Evolutionary conservation across 2,329 filamentous ascomycete genomes (phyloP).

Genomic region (Cladosporium sp.): DNA sequence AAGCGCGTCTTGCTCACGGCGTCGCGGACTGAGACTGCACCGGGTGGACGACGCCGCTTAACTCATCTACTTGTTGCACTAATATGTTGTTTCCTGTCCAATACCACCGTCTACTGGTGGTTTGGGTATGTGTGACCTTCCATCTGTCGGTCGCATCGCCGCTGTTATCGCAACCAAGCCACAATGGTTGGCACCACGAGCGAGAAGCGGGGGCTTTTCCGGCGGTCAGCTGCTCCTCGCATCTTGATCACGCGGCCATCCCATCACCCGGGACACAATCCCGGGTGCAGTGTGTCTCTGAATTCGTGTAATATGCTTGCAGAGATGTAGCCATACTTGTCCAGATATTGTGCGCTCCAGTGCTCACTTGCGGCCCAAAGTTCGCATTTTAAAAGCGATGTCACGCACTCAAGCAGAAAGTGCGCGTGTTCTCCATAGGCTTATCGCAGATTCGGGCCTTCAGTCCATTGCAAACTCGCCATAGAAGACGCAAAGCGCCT

Average conservation of each 20-base stretch:
- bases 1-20: not conserved
- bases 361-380: not conserved
- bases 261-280: not conserved
- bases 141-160: not conserved
- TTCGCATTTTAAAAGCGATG: not conserved
- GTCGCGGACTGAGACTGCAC: not conserved
- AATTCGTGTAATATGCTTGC: not conserved
- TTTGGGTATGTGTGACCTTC: not conserved
- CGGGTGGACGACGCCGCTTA: not conserved
- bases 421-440: not conserved
- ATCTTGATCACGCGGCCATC: slow-evolving; percentile 5
- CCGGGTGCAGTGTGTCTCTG: not conserved
- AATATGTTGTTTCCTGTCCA: not conserved
- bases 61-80: not conserved
- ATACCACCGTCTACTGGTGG: not conserved
- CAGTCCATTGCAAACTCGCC: slow-evolving; percentile 43
- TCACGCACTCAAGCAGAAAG: not conserved
- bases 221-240: slow-evolving; percentile 12
- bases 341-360: not conserved
- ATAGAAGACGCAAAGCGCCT: slow-evolving; percentile 61
- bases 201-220: slow-evolving; percentile 5
- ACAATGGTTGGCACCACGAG: slow-evolving; percentile 4
- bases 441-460: not conserved
- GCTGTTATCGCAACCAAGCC: slow-evolving; percentile 6
- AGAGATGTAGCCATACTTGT: not conserved